Evolutionary conservation across 352 stramenopile species (phyloP).

Genomic region (Phytophthora cryptogea): DNA sequence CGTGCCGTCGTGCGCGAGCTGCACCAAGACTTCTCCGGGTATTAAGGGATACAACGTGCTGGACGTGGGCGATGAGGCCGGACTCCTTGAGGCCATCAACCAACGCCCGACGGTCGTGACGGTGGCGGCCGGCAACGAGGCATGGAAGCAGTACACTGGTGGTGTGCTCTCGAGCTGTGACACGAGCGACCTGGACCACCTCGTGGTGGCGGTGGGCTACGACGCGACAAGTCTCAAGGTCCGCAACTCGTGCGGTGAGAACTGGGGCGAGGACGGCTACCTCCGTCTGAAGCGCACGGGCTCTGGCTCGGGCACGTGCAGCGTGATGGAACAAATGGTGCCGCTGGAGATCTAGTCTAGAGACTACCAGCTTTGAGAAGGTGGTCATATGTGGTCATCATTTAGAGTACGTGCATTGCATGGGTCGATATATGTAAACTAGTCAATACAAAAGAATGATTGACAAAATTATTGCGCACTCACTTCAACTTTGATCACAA

Average conservation of each 20-base stretch:
- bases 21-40: conserved; percentile 17
- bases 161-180: conserved; percentile 83
- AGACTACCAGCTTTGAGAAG: neutral
- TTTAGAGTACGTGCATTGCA: too few species aligned
- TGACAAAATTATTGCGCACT: neutral
- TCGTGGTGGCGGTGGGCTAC: conserved; percentile 95
- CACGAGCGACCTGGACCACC: conserved; percentile 94
- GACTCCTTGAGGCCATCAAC: conserved; percentile 80
- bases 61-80: conserved; percentile 65
- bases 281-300: conserved; percentile 86
- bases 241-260: conserved; percentile 95
- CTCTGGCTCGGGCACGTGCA: conserved; percentile 43
- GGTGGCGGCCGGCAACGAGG: conserved; percentile 91
- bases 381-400: too few species aligned
- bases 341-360: conserved; percentile 44
- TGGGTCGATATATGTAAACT: too few species aligned
- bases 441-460: neutral
- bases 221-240: conserved; percentile 88
- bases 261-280: conserved; percentile 93
- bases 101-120: conserved; percentile 92
- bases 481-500: too few species aligned
- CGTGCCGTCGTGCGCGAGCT: conserved; percentile 27
- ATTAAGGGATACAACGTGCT: conserved; percentile 48
- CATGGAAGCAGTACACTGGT: conserved; percentile 95
- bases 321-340: conserved; percentile 52